Percentiles rank a stretch among this genome's conserved stretches.
Evolutionary conservation across 1,284 basidiomycete genomes (phyloP).

Genomic region (Meira nashicola): DNA sequence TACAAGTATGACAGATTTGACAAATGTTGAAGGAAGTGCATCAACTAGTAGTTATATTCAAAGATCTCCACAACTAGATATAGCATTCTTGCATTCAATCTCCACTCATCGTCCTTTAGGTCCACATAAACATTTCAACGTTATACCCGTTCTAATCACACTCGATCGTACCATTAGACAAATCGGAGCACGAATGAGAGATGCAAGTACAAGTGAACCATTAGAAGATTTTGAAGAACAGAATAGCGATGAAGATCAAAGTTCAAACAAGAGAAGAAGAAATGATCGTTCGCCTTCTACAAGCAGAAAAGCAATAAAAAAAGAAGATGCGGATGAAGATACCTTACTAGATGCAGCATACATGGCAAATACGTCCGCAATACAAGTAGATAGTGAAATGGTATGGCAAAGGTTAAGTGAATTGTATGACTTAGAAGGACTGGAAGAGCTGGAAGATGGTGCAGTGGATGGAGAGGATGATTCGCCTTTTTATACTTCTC

Average conservation of each 20-base stretch:
- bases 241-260: background rate
- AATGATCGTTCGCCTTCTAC: background rate
- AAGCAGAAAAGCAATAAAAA: constrained; percentile 18
- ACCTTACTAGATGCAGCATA: constrained; percentile 20
- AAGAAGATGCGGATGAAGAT: constrained; percentile 22
- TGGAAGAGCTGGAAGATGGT: constrained; percentile 31
- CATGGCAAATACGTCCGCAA: background rate
- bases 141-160: constrained; percentile 31
- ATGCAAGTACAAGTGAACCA: constrained; percentile 22
- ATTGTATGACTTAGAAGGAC: constrained; percentile 37
- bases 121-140: constrained; percentile 42
- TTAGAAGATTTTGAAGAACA: constrained; percentile 23
- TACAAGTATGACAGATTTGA: no score
- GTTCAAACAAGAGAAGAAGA: constrained; percentile 16
- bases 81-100: constrained; percentile 38
- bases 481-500: background rate
- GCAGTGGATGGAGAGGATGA: background rate
- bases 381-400: constrained; percentile 18
- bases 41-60: constrained; percentile 1
- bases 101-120: constrained; percentile 36
- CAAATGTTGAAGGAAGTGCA: background rate
- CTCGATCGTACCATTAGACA: constrained; percentile 19
- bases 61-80: constrained; percentile 16
- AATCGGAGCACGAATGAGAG: constrained; percentile 18
- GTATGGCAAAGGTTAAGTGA: constrained; percentile 31